Base-by-base conservation (phyloP, 257 asterid species). In the Cruciata laevipes region DNA sequence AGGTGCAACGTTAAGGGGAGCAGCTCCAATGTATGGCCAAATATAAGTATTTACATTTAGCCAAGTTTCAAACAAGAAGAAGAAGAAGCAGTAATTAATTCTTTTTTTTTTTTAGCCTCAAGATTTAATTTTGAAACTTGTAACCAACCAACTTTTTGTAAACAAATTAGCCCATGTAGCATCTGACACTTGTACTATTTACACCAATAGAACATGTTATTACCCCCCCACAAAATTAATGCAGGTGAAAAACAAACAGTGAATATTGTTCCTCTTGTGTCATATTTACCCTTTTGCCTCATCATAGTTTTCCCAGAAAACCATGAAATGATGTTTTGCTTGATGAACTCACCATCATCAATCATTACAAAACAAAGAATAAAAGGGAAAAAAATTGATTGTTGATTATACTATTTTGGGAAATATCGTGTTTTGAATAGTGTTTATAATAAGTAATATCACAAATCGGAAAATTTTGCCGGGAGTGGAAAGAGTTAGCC, bases 1-100 rank as follows among this genome's bases (percentile, higher is more conserved):
- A 61, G 77, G 77, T 76, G 73, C 76, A 69, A 65, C 56, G 53
- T 31, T 53, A 77, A 75, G 90, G 84, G 84, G 75, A 78, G 73
- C 89, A 84, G 3, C 70, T 31, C 27, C 71, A 72, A 63, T 73
- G 42, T 66, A 20, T 27, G 74, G 79, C 74, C 79, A 69, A 67
- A 80, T 71, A 42, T 27, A 57, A 68, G 69, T 67, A 74, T 57
- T 57, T 81, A 82, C 84, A 81, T 63, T 63, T 40, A 63, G 52
- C 64, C 52, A 65, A 71, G 73, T 74, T 61, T 7, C 12, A 61
- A 14, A 14, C 42, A 57, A 47, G 56, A 53, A 59, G 35, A 59
- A 59, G 38, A 59, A 53, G 40, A 1, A 30, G 60, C 24, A 65
- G 38, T 10, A 42, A 30, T n/a, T 27, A 16, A 47, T 47, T 8